Base-by-base conservation (phyloP, 257 asterid genomes). In the Fraxinus cuspidata region DNA sequence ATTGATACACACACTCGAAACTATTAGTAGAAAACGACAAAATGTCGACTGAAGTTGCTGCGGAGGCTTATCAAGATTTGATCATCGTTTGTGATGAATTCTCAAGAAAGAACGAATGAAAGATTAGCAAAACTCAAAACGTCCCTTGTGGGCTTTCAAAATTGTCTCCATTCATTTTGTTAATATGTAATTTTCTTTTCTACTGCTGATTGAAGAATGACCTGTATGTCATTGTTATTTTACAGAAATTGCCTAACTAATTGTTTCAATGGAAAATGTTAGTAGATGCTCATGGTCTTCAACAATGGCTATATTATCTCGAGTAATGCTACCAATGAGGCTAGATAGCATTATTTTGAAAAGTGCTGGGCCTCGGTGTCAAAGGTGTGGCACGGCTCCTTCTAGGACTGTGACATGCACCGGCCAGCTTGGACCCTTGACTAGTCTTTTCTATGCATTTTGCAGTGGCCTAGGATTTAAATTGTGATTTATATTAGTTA, bases 91-190 rank as follows among this genome's bases (percentile, higher is more conserved):
- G 72, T 3, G 64, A 63, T 74, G 65, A 74, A 13, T 81, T 63
- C 70, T 77, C 71, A n/a, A 44, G 71, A 47, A 35, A 70, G 29
- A 58, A 77, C 37, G 78, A 84, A 71, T 38, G 44, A 60, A 49
- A 58, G 67, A 58, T 58, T 2, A 58, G 23, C 67, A 11, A 21
- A n/a, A 63, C 68, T 11, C 68, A 63, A 12, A 63, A 63, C 0
- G 32, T 25, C 7, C 68, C 32, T 25, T 65, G 70, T 7, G 63
- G 34, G 74, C 18, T 51, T 77, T 74, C 32, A 35, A 79, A 64
- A 80, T 2, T 86, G 87, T 80, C 82, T 85, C 87, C 79, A 83
- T 89, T 90, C 86, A 83, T 79, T 88, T 82, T 88, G 90, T 87
- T 88, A 73, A 80, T 85, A 83, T 78, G 80, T 76, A 78, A 77